Conservation (phyloP, 305 asterid genomes). For the Ruellia speciosa region DNA sequence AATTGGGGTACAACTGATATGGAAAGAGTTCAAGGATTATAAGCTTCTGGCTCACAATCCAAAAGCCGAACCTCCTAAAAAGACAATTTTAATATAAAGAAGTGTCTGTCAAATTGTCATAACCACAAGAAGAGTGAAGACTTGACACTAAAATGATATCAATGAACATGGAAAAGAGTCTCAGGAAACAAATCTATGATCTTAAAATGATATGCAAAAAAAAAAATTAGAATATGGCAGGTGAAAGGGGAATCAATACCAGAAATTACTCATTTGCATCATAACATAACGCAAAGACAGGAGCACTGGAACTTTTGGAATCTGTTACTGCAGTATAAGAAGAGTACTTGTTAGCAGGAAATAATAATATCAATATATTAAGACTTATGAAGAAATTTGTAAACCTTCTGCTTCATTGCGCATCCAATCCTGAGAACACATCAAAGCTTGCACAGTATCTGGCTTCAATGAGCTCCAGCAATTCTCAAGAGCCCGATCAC, state of each 20-base stretch:
- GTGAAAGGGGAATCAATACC: conserved; percentile 18
- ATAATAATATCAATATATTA: conserved; percentile 8
- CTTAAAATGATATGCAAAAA: no score
- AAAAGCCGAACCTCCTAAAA: no score
- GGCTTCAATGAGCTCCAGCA: conserved; percentile 56
- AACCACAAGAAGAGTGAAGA: no score
- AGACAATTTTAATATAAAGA: no score
- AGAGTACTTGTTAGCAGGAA: conserved; percentile 15
- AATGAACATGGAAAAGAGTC: neutral
- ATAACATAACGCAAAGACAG: conserved; percentile 29
- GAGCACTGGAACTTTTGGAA: conserved; percentile 29
- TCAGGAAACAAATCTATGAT: neutral
- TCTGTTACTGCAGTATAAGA: conserved; percentile 30
- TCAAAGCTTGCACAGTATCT: conserved; percentile 71
- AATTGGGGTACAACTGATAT: no score
- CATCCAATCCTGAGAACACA: conserved; percentile 89
- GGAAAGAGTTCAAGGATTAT: no score
- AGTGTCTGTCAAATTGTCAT: no score
- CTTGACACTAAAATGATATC: no score
- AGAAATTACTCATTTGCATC: conserved; percentile 32
- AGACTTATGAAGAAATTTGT: conserved; percentile 10
- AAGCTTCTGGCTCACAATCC: no score
- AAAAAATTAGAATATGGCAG: neutral
- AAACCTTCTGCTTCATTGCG: conserved; percentile 53
- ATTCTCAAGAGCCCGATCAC: conserved; percentile 43